Percentiles rank a stretch among this genome's conserved stretches.
Evolutionary conservation across 2,329 filamentous ascomycete species (phyloP).

Genomic region (Penicillium sp.): DNA sequence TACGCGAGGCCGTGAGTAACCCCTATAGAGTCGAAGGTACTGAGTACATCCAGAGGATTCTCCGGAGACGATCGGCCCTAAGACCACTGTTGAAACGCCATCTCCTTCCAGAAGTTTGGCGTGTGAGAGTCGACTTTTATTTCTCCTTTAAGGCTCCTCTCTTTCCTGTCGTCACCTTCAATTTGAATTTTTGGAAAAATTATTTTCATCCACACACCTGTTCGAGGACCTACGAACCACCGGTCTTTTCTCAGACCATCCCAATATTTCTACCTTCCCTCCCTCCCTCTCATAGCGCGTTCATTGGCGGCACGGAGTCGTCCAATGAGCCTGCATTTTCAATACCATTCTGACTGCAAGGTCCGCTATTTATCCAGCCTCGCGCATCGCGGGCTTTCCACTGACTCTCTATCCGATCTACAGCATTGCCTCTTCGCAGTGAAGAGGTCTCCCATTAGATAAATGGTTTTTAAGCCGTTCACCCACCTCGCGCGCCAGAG

Average conservation of each 20-base stretch:
- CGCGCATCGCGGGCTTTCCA: background rate
- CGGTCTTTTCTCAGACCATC: conserved; percentile 2
- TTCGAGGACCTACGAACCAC: background rate
- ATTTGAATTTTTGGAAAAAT: background rate
- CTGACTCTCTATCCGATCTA: conserved; percentile 6
- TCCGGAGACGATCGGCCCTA: conserved; percentile 29
- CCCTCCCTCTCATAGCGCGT: conserved; percentile 61
- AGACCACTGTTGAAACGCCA: conserved; percentile 23
- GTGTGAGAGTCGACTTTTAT: background rate
- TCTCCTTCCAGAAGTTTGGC: conserved; percentile 24
- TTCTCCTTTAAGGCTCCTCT: conserved; percentile 12
- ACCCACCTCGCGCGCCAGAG: conserved; percentile 91
- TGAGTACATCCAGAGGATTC: conserved; percentile 18
- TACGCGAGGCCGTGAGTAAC: background rate
- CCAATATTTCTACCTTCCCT: conserved; percentile 6
- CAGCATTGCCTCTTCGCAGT: conserved; percentile 58
- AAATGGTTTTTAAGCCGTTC: conserved; percentile 79
- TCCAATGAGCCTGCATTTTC: conserved; percentile 98
- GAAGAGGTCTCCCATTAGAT: conserved; percentile 69
- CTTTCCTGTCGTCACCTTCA: background rate
- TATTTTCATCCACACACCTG: background rate
- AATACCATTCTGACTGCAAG: conserved; percentile 59
- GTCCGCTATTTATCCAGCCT: conserved; percentile 50
- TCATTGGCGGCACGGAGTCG: conserved; percentile 79
- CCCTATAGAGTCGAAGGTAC: conserved; percentile 1